Evolutionary conservation across 83 land plant genomes (phyloP).

Genomic region (Diphasiastrum complanatum): DNA sequence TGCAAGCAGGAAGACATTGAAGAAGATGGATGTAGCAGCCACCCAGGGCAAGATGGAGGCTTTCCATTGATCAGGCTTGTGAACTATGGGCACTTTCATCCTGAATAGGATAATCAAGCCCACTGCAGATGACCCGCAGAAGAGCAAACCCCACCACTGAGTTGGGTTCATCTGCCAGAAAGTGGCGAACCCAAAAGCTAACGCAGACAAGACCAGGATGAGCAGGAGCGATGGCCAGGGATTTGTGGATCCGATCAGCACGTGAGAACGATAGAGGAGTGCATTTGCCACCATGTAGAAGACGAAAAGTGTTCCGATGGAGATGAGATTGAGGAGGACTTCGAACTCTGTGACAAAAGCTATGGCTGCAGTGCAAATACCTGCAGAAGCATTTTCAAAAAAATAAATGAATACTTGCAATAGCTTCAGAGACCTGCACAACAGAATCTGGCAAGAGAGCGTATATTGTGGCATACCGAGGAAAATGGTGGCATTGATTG

Average conservation of each 20-base stretch:
- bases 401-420: neutral
- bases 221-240: constrained; percentile 4
- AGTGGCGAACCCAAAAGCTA: neutral
- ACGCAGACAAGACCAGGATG: neutral
- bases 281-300: no score
- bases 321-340: no score
- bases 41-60: constrained; percentile 16
- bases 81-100: constrained; percentile 1
- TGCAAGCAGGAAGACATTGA: constrained; percentile 18
- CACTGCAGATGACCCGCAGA: neutral
- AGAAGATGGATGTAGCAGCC: constrained; percentile 13
- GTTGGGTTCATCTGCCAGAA: constrained; percentile 3
- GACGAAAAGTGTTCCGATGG: constrained; percentile 3
- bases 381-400: neutral
- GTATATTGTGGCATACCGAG: neutral
- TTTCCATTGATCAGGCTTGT: constrained; percentile 6
- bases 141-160: constrained; percentile 7
- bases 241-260: neutral
- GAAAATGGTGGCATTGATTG: no score
- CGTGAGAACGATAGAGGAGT: constrained; percentile 5
- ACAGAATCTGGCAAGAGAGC: no score
- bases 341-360: neutral
- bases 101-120: neutral
- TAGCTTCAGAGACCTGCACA: no score
- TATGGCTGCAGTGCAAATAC: neutral